These are phyloP conservation scores for Colletotrichum higginsianum DNA, from an alignment of 2,329 filamentous ascomycete genomes.

Conservation along the genomic window DNA sequence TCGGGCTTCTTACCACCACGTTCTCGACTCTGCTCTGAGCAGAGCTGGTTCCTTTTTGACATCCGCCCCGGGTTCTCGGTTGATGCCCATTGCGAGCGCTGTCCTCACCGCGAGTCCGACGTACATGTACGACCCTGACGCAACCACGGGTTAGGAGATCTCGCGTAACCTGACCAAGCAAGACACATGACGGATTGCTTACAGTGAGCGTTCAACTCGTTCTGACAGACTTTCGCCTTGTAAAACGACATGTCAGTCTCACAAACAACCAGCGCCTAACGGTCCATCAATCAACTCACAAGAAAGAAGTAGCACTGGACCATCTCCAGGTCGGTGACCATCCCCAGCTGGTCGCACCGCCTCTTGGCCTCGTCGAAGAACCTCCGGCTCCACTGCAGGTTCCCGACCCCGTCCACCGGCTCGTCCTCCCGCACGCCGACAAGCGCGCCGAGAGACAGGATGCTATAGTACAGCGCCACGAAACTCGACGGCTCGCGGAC, in stretches of 20 bases:
- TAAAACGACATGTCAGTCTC: neutral
- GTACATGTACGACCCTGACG: slow-evolving; percentile 61
- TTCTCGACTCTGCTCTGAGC: slow-evolving; percentile 56
- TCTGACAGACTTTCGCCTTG: slow-evolving; percentile 62
- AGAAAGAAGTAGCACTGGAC: slow-evolving; percentile 64
- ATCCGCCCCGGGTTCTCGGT: slow-evolving; percentile 54
- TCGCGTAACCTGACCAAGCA: no score
- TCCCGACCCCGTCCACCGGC: slow-evolving; percentile 57
- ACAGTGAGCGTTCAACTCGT: slow-evolving; percentile 64
- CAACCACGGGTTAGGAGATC: neutral
- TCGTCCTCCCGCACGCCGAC: slow-evolving; percentile 61
- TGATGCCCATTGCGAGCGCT: slow-evolving; percentile 63
- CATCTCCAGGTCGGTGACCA: slow-evolving; percentile 62
- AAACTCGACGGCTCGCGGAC: slow-evolving; percentile 55
- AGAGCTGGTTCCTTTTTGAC: slow-evolving; percentile 53
- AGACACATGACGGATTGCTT: slow-evolving; percentile 36
- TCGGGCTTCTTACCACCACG: slow-evolving; percentile 58
- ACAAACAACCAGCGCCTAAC: neutral
- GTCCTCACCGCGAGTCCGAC: slow-evolving; percentile 63
- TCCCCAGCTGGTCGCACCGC: slow-evolving; percentile 56
- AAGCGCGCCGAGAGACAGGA: slow-evolving; percentile 62
- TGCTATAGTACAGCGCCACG: slow-evolving; percentile 61
- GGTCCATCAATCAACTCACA: slow-evolving; percentile 45
- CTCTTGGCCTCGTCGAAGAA: slow-evolving; percentile 60
- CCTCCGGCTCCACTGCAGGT: slow-evolving; percentile 62